Conservation (phyloP, 805 yeast species). For the Wickerhamomyces strasburgensis region DNA sequence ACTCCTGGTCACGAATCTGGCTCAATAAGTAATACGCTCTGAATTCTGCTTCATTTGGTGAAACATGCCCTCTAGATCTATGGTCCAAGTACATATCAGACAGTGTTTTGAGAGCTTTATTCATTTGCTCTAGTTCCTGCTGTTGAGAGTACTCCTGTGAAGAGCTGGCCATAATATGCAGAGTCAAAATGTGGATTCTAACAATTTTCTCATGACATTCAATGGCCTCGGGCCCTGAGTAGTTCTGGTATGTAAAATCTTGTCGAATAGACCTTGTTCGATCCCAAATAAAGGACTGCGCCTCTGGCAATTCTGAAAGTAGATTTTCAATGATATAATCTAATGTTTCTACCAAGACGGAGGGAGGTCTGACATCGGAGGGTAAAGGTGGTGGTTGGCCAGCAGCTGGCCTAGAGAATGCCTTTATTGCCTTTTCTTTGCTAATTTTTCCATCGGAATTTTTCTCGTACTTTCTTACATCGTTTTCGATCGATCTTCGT, state of each 20-base stretch:
- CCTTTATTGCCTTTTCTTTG: slow-evolving; percentile 66
- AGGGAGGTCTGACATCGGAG: slow-evolving; percentile 95
- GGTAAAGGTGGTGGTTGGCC: slow-evolving; percentile 98
- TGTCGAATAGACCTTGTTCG: slow-evolving; percentile 94
- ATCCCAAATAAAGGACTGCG: slow-evolving; percentile 94
- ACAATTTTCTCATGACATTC: slow-evolving; percentile 91
- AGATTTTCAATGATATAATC: slow-evolving; percentile 64
- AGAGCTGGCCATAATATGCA: slow-evolving; percentile 81
- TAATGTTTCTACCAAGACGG: slow-evolving; percentile 58
- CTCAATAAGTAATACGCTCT: slow-evolving; percentile 81
- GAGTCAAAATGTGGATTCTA: slow-evolving; percentile 73
- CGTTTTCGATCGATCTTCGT: slow-evolving; percentile 80
- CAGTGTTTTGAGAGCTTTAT: slow-evolving; percentile 83
- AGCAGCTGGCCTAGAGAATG: slow-evolving; percentile 95
- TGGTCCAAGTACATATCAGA: slow-evolving; percentile 83
- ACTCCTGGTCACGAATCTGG: slow-evolving; percentile 78
- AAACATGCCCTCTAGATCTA: slow-evolving; percentile 58
- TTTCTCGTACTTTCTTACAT: slow-evolving; percentile 73
- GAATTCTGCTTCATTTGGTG: slow-evolving; percentile 89
- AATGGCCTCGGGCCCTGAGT: slow-evolving; percentile 87
- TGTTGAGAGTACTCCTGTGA: slow-evolving; percentile 79
- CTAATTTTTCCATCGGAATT: slow-evolving; percentile 56
- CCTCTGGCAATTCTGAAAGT: slow-evolving; percentile 65
- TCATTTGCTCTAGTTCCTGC: slow-evolving; percentile 92
- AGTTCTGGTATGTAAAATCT: slow-evolving; percentile 94